Percentiles rank a stretch among this genome's conserved stretches.
Evolutionary conservation across 2,329 filamentous ascomycete genomes (phyloP).

Genomic region (Samsoniella hepiali): DNA sequence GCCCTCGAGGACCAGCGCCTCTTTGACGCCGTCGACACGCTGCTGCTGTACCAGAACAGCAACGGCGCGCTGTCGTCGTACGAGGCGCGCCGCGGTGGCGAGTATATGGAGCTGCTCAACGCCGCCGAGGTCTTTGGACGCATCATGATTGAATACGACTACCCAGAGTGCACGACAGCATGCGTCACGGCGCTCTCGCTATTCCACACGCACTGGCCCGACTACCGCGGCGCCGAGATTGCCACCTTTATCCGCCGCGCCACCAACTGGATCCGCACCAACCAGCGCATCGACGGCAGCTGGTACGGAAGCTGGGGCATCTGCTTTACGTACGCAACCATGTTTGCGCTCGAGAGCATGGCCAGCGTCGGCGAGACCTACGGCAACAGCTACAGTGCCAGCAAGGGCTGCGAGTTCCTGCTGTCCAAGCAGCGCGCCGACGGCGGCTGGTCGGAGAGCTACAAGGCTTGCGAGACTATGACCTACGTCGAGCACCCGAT

Average conservation of each 20-base stretch:
- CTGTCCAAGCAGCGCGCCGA: conserved; percentile 80
- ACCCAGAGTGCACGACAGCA: conserved; percentile 95
- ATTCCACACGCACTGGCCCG: conserved; percentile 77
- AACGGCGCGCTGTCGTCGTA: conserved; percentile 89
- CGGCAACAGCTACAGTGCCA: conserved; percentile 65
- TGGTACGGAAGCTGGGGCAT: conserved; percentile 99
- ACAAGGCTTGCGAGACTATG: conserved; percentile 75
- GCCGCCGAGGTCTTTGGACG: conserved; percentile 93
- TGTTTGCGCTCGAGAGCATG: conserved; percentile 92
- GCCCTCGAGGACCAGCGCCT: conserved; percentile 74
- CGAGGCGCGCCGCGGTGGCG: conserved; percentile 74
- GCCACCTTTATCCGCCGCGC: conserved; percentile 67
- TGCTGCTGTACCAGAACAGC: conserved; percentile 85
- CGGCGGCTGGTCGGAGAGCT: conserved; percentile 96
- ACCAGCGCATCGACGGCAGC: conserved; percentile 77
- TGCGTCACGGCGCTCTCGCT: conserved; percentile 83
- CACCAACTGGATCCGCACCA: conserved; percentile 75
- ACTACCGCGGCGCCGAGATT: conserved; percentile 77
- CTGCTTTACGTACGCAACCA: conserved; percentile 94
- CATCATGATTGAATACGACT: conserved; percentile 99
- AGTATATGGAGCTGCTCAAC: conserved; percentile 80
- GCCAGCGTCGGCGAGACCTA: conserved; percentile 79
- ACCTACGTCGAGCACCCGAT: conserved; percentile 70
- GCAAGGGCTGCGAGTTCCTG: conserved; percentile 79
- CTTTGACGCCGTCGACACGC: conserved; percentile 83